Evolutionary conservation across 1,139 yeast species (phyloP).

Genomic region (Wickerhamomyces sp.): DNA sequence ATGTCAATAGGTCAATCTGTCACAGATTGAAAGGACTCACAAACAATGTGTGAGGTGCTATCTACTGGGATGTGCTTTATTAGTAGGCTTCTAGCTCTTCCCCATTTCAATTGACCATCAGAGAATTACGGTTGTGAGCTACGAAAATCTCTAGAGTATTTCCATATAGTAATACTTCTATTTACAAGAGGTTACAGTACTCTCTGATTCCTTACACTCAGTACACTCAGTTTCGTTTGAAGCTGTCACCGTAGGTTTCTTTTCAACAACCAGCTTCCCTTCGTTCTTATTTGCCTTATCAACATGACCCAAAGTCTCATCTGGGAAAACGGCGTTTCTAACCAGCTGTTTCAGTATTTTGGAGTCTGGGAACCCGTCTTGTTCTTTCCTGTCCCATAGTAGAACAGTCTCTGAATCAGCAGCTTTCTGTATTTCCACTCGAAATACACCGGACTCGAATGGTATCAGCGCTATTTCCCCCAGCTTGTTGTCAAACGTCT

Average conservation of each 20-base stretch:
- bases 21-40: no score
- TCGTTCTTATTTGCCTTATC: slow-evolving; percentile 27
- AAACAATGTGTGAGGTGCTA: no score
- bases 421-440: slow-evolving; percentile 31
- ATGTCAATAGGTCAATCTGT: no score
- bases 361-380: slow-evolving; percentile 62
- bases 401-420: slow-evolving; percentile 18
- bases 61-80: no score
- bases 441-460: slow-evolving; percentile 47
- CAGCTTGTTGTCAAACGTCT: slow-evolving; percentile 48
- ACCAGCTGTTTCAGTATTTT: slow-evolving; percentile 52
- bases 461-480: slow-evolving; percentile 54
- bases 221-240: no score
- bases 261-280: slow-evolving; percentile 11
- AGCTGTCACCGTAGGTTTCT: background rate
- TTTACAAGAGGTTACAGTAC: no score
- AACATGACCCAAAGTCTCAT: slow-evolving; percentile 40
- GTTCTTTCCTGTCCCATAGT: slow-evolving; percentile 50
- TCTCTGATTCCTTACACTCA: slow-evolving; percentile 16
- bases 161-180: no score
- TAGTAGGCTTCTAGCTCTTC: no score
- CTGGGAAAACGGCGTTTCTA: slow-evolving; percentile 43
- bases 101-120: no score
- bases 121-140: no score
- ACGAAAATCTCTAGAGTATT: no score